A percentile compares a stretch with the other conserved stretches of the same genome.
phyloP scores from a whole-genome alignment of 2,329 filamentous ascomycete species.

The Gnomoniopsis smithogilvyi region DNA sequence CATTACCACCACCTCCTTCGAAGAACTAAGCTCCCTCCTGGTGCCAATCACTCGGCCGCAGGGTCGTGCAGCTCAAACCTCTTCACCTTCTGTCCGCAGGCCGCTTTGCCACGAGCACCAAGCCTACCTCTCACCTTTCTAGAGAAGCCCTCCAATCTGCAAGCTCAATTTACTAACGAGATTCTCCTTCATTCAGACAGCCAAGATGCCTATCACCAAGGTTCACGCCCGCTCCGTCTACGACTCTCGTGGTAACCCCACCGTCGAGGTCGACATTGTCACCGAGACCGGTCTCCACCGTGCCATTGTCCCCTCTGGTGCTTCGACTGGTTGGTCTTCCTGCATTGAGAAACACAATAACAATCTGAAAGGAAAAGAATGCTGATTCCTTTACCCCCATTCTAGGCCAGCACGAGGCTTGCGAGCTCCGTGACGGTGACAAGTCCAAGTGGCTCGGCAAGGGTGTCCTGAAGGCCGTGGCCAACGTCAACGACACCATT shows the following conservation, averaged over 20 bases:
- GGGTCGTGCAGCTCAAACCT: too few relatives aligned
- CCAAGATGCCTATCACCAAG: constrained; percentile 85
- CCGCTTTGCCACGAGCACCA: neutral
- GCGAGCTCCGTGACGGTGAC: constrained; percentile 87
- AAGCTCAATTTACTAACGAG: neutral
- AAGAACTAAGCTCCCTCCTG: neutral
- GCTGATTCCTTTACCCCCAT: constrained; percentile 20
- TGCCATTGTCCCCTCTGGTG: constrained; percentile 94
- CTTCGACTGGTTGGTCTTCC: constrained; percentile 74
- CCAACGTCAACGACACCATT: constrained; percentile 81
- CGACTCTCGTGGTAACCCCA: constrained; percentile 98
- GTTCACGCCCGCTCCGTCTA: constrained; percentile 93
- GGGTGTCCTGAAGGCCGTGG: constrained; percentile 81
- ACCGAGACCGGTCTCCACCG: constrained; percentile 96
- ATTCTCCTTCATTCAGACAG: neutral
- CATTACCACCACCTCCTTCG: too few relatives aligned
- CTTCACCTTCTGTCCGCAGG: neutral
- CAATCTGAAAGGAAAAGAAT: neutral
- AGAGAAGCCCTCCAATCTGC: neutral
- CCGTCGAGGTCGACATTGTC: constrained; percentile 96
- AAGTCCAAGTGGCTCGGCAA: constrained; percentile 84
- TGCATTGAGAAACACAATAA: constrained; percentile 9
- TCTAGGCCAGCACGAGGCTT: constrained; percentile 82
- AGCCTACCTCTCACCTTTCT: neutral
- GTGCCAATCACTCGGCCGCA: too few relatives aligned